Evolutionary conservation across 768 basidiomycete species (phyloP), one percentile per base, ranked within the genome.

Genomic region (Daedaleopsis nitida): DNA sequence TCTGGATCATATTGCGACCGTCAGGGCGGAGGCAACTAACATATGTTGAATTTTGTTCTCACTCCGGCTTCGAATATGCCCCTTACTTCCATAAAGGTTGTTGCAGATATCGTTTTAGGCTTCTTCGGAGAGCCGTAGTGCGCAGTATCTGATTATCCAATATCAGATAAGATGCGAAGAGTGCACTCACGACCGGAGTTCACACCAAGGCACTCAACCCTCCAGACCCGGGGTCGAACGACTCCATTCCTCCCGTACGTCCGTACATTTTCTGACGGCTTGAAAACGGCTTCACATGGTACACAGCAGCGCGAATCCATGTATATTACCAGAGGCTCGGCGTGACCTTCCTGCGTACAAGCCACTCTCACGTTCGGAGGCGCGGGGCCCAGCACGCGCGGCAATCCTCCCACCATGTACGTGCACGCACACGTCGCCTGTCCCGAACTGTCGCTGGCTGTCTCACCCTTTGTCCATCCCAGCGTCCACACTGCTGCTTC

Each of bases 81-180:
- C 21, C 44, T 17, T 4, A 1, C 21, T 45, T 21, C 44, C 21
- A n/a, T n/a, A 17, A 21, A 14, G 21, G 16, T 21, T 45, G 44
- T 21, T 17, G 16, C 44, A 21, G 44, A 45, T 45, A 45, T 21
- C 9, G 44, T n/a, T 5, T 21, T 19, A 45, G 44, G 21, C n/a
- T 45, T 45, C 11, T 17, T n/a, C 44, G 44, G 44, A 21, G 21
- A 45, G 44, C 44, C 44, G 44, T 45, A 8, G 14, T 19, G 23
- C 24, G 16, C 14, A 37, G 14, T 52, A 60, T 44, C 55, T 21
- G 55, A 52, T 61, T 34, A 12, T 21, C 14, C 3, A 5, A 34
- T 51, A 62, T 62, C 61, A 49, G 61, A 62, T 62, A 58, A 62
- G 61, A 62, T 62, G 27, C 27, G 54, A 52, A 32, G 4, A 32